Percentiles rank a stretch among this genome's conserved stretches.
phyloP scores from a whole-genome alignment of 2,329 filamentous ascomycete species.

The Albifimbria verrucaria region DNA sequence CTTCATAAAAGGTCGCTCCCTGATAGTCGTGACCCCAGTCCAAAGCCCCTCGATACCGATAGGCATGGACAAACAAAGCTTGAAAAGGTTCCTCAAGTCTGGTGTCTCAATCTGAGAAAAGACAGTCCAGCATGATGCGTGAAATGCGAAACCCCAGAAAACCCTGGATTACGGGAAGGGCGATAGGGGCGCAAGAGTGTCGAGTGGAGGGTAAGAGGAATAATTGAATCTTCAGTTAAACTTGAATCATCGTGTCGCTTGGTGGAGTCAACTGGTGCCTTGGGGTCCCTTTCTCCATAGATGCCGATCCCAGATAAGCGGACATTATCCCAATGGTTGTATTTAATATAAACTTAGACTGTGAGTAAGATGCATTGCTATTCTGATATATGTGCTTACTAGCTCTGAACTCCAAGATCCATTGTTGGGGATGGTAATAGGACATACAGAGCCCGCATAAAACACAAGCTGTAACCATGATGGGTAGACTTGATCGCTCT shows the following conservation, averaged over 20 bases:
- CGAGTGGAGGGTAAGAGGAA: not conserved
- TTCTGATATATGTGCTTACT: too few species aligned
- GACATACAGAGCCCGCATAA: too few species aligned
- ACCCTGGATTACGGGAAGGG: too few species aligned
- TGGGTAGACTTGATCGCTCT: too few species aligned
- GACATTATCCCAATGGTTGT: not conserved
- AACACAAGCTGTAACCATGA: too few species aligned
- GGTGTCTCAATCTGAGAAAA: constrained; percentile 4
- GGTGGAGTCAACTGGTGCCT: not conserved
- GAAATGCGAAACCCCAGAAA: constrained; percentile 13
- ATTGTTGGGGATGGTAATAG: too few species aligned
- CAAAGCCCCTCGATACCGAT: not conserved
- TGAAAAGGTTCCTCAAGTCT: not conserved
- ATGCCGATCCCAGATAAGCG: constrained; percentile 2
- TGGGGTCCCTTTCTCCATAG: not conserved
- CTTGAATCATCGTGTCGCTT: not conserved
- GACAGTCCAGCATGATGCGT: constrained; percentile 8
- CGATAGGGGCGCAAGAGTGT: not conserved
- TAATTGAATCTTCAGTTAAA: not conserved
- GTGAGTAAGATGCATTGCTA: too few species aligned
- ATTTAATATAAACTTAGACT: constrained; percentile 1
- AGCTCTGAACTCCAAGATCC: too few species aligned
- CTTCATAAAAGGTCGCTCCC: too few species aligned
- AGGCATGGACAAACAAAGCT: constrained; percentile 9
- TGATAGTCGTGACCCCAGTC: constrained; percentile 12